Base-by-base conservation (phyloP, 768 basidiomycete species). In the Rhodotorula graminis region DNA sequence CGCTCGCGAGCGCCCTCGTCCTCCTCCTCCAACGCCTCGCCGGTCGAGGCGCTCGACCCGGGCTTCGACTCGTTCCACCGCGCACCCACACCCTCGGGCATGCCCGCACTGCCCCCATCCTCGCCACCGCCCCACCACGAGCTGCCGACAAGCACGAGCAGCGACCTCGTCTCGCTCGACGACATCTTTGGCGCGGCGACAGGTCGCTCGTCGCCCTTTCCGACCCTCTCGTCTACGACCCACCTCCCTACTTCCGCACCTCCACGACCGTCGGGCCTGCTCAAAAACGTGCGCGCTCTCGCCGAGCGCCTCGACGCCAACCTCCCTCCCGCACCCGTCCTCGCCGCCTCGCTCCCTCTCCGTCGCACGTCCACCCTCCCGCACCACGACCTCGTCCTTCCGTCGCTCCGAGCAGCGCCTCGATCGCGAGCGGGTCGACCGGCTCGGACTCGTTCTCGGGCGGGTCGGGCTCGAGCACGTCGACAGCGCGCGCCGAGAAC, bases 151-250 rank as follows among this genome's bases (percentile, higher is more conserved):
- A 55, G 56, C 8, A 21, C 46, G 44, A 29, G 31, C 33, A 50
- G 37, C 19, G 37, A 56, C 55, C 1, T 67, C 18, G 33, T 71
- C 53, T 61, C 44, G 29, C 55, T 71, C 12, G 65, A 67, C 19
- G 70, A 71, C 42, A 31, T 71, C 61, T 71, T 71, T 42, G 55
- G 55, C 23, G 55, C 46, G 1, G 5, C n/a, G 3, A 2, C 11
- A 8, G 3, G 23, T 6, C 71, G 65, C 21, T n/a, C 65, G 2
- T 64, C 49, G 61, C 58, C 65, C 16, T 72, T 67, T 55, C 42
- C 57, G 1, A 67, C 65, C 5, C 47, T 53, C 65, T 12, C n/a
- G 3, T 49, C 61, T 15, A 5, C 61, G 15, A 19, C 62, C 1
- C 29, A 27, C 2, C 31, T 31, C 33, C 0, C 47, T 0, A 4